Evolutionary conservation across 1,139 yeast genomes (phyloP).

Genomic region (Arxiozyma slooffiae): DNA sequence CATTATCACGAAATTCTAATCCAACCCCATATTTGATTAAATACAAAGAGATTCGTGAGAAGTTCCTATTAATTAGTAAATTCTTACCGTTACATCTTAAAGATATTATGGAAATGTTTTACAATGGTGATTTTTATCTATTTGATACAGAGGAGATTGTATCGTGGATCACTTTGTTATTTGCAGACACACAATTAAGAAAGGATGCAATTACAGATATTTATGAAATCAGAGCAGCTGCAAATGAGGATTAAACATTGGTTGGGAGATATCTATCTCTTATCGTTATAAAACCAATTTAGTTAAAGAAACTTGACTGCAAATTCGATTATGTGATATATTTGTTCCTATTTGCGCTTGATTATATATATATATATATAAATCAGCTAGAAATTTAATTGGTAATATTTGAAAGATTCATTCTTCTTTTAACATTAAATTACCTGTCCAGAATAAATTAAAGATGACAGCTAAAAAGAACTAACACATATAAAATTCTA

Average conservation of each 20-base stretch:
- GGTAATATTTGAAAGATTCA: no score
- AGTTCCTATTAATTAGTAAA: conserved; percentile 20
- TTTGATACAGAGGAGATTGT: conserved; percentile 59
- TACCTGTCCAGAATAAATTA: no score
- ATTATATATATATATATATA: no score
- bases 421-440: no score
- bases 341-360: no score
- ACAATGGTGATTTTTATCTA: conserved; percentile 66
- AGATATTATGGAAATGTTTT: conserved; percentile 60
- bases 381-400: no score
- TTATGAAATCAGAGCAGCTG: conserved; percentile 35
- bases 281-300: no score
- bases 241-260: conserved; percentile 11
- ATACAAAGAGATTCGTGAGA: conserved; percentile 24
- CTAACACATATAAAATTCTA: no score
- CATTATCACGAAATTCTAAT: background rate
- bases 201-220: conserved; percentile 55
- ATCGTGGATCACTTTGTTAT: conserved; percentile 48
- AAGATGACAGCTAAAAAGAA: no score
- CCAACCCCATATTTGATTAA: conserved; percentile 4
- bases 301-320: no score
- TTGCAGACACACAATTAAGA: conserved; percentile 63
- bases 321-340: no score
- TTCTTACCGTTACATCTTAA: conserved; percentile 49
- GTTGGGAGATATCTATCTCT: no score